Base-by-base conservation (phyloP, 352 stramenopile species). In the Phytophthora syringae region DNA sequence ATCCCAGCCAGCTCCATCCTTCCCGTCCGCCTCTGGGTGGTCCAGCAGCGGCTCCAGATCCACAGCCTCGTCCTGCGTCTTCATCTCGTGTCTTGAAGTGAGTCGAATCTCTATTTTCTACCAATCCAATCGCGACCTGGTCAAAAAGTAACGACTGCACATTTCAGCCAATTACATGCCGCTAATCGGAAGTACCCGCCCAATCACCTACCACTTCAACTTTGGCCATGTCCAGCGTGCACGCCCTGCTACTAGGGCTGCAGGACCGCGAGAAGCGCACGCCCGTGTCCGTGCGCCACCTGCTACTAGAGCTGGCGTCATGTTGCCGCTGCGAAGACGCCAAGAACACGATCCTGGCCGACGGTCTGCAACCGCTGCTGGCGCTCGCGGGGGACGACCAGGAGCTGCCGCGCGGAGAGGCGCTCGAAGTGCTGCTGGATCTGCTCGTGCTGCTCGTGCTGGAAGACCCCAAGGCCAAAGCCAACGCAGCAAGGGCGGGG, bases 401-500 rank as follows among this genome's bases (percentile, higher is more conserved):
- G 11, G 57, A 72, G 16, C 20, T 62, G 18, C 44, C 54, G 0
- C 34, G 18, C 10, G 13, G 32, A 3, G 68, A 77, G 36, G 43
- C 61, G 34, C 42, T 79, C 1, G 74, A 80, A n/a, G 51, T 74
- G 49, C 57, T 88, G 36, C 50, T 90, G 21, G 74, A 88, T 67
- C 37, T 90, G 18, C 47, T 90, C 0, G 54, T 60, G 28, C 30
- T 72, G 37, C 62, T 90, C 16, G 16, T 74, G 22, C 37, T 74
- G 18, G 72, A 79, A 21, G 73, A 70, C 9, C 25, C 58, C 3
- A 34, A 52, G 2, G 61, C 56, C 18, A 67, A 73, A 24, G 15
- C 21, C 2, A 36, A 55, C 0, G 52, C 74, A 2, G 55, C 60
- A 10, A 58, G 62, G 15, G 58, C 52, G 10, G 76, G 76, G 1